These are phyloP conservation scores for Actinomucor elegans DNA, from an alignment of 371 early-diverging fungal species.

Conservation along the genomic window DNA sequence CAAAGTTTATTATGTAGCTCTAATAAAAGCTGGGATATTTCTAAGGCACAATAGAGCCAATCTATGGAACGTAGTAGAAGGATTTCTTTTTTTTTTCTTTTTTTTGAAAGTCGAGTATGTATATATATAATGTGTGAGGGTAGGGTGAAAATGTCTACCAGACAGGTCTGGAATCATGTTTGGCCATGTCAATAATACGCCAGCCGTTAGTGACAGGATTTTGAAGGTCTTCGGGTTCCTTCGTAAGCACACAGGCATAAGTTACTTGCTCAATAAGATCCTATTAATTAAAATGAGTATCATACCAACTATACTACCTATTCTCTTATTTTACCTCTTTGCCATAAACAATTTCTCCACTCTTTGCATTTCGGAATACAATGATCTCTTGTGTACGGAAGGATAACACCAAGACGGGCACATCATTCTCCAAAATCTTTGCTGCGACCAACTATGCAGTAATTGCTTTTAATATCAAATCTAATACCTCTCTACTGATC, in stretches of 20 bases:
- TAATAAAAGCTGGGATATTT: slow-evolving; percentile 3
- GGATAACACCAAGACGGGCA: slow-evolving; percentile 86
- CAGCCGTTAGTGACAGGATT: slow-evolving; percentile 90
- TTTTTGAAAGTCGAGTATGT: neutral
- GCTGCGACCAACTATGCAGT: slow-evolving; percentile 65
- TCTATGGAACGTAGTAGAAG: too few species aligned
- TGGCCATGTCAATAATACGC: slow-evolving; percentile 90
- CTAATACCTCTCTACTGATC: neutral
- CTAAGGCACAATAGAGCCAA: neutral
- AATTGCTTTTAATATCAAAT: neutral
- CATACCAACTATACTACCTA: neutral
- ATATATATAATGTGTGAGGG: neutral
- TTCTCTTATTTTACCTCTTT: slow-evolving; percentile 55
- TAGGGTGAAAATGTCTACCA: slow-evolving; percentile 45
- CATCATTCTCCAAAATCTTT: slow-evolving; percentile 88
- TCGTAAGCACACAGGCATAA: slow-evolving; percentile 89
- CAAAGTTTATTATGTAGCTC: neutral
- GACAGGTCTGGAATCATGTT: slow-evolving; percentile 68
- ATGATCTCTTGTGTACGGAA: slow-evolving; percentile 95
- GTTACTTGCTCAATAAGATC: slow-evolving; percentile 86
- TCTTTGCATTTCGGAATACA: slow-evolving; percentile 85
- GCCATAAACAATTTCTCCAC: slow-evolving; percentile 85
- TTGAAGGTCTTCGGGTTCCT: slow-evolving; percentile 81
- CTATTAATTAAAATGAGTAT: slow-evolving; percentile 9
- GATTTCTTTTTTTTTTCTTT: neutral